Evolutionary conservation across 257 asterid species (phyloP).

Genomic region (Jasminum sambac): DNA sequence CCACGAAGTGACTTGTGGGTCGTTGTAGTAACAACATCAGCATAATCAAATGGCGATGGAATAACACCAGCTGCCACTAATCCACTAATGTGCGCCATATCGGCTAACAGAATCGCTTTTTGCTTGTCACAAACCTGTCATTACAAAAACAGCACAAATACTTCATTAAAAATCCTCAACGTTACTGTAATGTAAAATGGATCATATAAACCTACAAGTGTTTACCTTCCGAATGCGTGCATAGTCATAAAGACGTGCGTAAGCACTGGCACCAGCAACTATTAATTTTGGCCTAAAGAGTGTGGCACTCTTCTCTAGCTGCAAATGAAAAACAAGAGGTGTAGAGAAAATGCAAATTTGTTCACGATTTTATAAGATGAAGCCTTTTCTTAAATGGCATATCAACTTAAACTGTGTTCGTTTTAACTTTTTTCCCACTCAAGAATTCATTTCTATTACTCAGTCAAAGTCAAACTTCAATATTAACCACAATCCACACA

Average conservation of each 20-base stretch:
- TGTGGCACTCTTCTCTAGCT: slow-evolving; percentile 93
- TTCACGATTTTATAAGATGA: neutral
- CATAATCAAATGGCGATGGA: slow-evolving; percentile 81
- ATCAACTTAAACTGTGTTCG: neutral
- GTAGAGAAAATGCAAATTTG: neutral
- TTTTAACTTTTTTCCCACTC: too few relatives aligned
- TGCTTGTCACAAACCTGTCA: slow-evolving; percentile 74
- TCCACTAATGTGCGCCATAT: slow-evolving; percentile 69
- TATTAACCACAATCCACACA: too few relatives aligned
- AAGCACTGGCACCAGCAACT: slow-evolving; percentile 97
- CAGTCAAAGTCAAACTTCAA: too few relatives aligned
- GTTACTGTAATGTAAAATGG: neutral
- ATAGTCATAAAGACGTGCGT: slow-evolving; percentile 89
- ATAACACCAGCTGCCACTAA: slow-evolving; percentile 60
- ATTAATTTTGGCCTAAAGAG: slow-evolving; percentile 90
- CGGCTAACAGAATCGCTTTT: slow-evolving; percentile 55
- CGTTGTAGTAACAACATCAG: slow-evolving; percentile 95
- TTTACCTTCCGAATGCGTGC: slow-evolving; percentile 81
- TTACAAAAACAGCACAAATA: slow-evolving; percentile 23
- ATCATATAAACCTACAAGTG: neutral
- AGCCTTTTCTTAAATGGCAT: neutral
- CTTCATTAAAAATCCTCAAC: neutral
- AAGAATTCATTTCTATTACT: too few relatives aligned
- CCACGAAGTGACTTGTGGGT: slow-evolving; percentile 98
- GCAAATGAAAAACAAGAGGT: slow-evolving; percentile 28